Evolutionary conservation across 2,329 filamentous ascomycete species (phyloP), one percentile per base, ranked within the genome.

Genomic region (Nemania sp.): DNA sequence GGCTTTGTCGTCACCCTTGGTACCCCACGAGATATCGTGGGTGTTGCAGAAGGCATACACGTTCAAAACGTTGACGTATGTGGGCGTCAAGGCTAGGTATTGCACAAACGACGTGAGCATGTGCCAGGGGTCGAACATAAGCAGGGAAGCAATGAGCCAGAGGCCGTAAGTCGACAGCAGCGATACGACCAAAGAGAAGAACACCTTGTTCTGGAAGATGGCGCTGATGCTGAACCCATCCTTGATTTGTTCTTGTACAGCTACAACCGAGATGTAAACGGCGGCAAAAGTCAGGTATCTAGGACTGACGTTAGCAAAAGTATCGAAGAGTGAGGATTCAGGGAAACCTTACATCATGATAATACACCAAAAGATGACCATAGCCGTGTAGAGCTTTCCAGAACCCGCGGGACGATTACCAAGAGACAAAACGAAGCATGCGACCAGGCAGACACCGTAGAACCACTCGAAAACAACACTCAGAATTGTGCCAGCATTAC

Each of bases 41-140:
- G 94, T 97, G 82, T 98, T 98, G 83, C 94, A 98, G 82, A 99
- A 99, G 69, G 95, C 95, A 81, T 98, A 99, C 65, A 99, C 96
- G 84, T 98, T 99, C 76, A 99, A 90, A 67, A 98, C 94, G 81
- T 98, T 99, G 84, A 97, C 97, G 82, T 97, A 99, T 0, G 94
- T 97, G 0, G 96, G 96, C 0, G 94, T 97, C 66, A 99, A 87
- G 49, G 98, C 88, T 74, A 98, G 90, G 80, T 99, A 99, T 87
- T 98, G 96, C 56, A 94, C 80, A 80, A 98, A 93, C 66, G 92
- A 90, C n/a, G 96, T 98, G 80, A 97, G 87, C 94, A 99, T 98
- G 83, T 99, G 96, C 95, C 96, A 99, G 3, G 96, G 96, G 79
- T 99, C 96, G 80, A 98, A 90, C 90, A 98, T 98, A 73, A 99